A percentile compares a stretch with the other conserved stretches of the same genome.
Evolutionary conservation across 257 asterid genomes (phyloP).

Genomic region (Scutellaria barbata): DNA sequence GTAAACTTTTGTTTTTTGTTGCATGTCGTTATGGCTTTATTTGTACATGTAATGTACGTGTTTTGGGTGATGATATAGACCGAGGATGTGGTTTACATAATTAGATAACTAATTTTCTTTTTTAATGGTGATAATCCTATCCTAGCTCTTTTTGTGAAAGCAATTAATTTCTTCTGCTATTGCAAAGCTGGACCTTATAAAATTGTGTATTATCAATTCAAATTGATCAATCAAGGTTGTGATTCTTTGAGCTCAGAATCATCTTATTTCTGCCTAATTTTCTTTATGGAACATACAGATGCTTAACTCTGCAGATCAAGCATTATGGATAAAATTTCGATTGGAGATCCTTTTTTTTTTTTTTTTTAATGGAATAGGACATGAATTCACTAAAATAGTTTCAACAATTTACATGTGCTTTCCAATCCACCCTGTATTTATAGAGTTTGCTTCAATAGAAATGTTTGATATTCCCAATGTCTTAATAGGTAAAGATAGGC

Average conservation of each 20-base stretch:
- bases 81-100: background rate
- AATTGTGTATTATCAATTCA: background rate
- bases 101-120: background rate
- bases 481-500: background rate
- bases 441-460: background rate
- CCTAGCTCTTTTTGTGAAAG: background rate
- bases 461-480: background rate
- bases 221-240: background rate
- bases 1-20: conserved; percentile 2
- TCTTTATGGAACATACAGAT: too few relatives aligned
- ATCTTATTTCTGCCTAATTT: background rate
- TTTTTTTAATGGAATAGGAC: too few relatives aligned
- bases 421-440: too few relatives aligned
- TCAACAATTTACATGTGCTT: too few relatives aligned
- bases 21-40: background rate
- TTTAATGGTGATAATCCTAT: conserved; percentile 5
- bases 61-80: background rate
- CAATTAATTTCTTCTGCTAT: background rate
- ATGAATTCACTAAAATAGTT: too few relatives aligned
- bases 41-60: background rate
- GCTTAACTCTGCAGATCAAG: too few relatives aligned
- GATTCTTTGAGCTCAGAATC: conserved; percentile 2
- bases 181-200: background rate
- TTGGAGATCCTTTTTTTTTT: too few relatives aligned
- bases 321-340: too few relatives aligned